A percentile compares a stretch with the other conserved stretches of the same genome.
Conservation (phyloP, 2,329 filamentous ascomycete species). For the Cladorrhinum sp. region DNA sequence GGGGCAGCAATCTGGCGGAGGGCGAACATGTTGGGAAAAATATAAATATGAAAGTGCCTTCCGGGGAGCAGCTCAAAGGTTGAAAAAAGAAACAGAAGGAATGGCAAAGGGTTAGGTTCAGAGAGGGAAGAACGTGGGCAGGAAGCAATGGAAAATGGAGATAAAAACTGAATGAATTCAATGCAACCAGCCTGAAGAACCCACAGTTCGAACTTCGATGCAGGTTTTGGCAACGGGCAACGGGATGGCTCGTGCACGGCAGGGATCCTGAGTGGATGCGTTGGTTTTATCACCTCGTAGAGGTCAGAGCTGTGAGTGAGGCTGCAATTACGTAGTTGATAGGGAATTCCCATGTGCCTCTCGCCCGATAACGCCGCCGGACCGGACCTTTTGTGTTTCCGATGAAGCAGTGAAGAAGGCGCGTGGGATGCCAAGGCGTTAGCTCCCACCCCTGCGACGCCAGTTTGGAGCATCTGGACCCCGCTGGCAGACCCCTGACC, state of each 20-base stretch:
- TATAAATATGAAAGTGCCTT: not conserved
- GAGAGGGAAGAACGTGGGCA: not conserved
- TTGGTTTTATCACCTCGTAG: not conserved
- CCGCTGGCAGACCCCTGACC: not conserved
- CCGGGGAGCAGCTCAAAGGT: not conserved
- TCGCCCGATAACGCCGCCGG: slow-evolving; percentile 10
- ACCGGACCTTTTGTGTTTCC: slow-evolving; percentile 7
- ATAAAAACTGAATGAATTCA: slow-evolving; percentile 20
- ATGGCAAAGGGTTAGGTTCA: slow-evolving; percentile 2
- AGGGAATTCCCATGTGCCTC: not conserved
- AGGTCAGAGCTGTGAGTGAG: slow-evolving; percentile 2
- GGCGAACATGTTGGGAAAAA: slow-evolving; percentile 64
- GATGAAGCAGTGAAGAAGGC: not conserved
- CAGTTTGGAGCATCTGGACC: not conserved
- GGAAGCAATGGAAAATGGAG: slow-evolving; percentile 10
- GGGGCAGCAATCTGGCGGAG: slow-evolving; percentile 74
- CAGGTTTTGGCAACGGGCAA: slow-evolving; percentile 20
- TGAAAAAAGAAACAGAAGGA: slow-evolving; percentile 4
- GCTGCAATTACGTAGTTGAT: slow-evolving; percentile 11
- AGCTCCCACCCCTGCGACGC: not conserved
- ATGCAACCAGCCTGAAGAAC: slow-evolving; percentile 14
- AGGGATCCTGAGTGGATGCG: slow-evolving; percentile 9
- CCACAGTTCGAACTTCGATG: slow-evolving; percentile 17
- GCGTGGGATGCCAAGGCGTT: slow-evolving; percentile 3
- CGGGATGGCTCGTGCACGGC: slow-evolving; percentile 19